Conservation (phyloP, 805 yeast species). For the Yarrowia sp. region DNA sequence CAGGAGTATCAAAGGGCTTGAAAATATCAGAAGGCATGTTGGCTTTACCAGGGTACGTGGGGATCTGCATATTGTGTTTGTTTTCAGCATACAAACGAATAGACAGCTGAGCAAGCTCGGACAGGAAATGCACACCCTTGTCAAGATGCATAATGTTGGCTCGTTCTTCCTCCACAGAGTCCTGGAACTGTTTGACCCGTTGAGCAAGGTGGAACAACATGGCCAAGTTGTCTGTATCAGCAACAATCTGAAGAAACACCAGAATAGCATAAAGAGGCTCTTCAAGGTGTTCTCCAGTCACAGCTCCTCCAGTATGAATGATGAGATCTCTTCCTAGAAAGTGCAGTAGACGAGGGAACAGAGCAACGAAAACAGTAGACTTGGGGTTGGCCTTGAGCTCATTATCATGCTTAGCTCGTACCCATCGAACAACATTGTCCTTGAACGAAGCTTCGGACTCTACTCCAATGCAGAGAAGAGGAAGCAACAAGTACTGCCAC, state of each 20-base stretch:
- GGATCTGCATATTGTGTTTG: constrained; percentile 66
- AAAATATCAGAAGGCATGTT: constrained; percentile 69
- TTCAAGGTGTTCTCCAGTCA: constrained; percentile 33
- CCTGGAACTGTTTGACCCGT: constrained; percentile 74
- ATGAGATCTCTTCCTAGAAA: constrained; percentile 68
- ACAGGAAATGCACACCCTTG: constrained; percentile 50
- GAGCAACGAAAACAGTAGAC: constrained; percentile 59
- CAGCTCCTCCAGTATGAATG: constrained; percentile 35
- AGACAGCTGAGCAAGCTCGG: constrained; percentile 71
- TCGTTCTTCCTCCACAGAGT: constrained; percentile 41
- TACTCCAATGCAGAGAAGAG: constrained; percentile 65
- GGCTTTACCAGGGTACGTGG: constrained; percentile 74
- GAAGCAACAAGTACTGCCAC: constrained; percentile 61
- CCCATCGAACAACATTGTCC: constrained; percentile 63
- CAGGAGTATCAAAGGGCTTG: constrained; percentile 55
- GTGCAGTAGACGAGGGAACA: constrained; percentile 65
- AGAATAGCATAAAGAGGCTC: constrained; percentile 57
- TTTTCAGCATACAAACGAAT: constrained; percentile 56
- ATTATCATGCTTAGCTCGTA: constrained; percentile 51
- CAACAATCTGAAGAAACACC: constrained; percentile 59
- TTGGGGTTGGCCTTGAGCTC: constrained; percentile 38
- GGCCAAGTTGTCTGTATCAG: constrained; percentile 65
- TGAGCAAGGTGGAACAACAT: constrained; percentile 72
- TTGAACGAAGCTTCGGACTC: constrained; percentile 62
- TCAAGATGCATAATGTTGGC: constrained; percentile 40